A percentile compares a stretch with the other conserved stretches of the same genome.
phyloP scores from a whole-genome alignment of 352 stramenopile species.

The Plasmopara halstedii region DNA sequence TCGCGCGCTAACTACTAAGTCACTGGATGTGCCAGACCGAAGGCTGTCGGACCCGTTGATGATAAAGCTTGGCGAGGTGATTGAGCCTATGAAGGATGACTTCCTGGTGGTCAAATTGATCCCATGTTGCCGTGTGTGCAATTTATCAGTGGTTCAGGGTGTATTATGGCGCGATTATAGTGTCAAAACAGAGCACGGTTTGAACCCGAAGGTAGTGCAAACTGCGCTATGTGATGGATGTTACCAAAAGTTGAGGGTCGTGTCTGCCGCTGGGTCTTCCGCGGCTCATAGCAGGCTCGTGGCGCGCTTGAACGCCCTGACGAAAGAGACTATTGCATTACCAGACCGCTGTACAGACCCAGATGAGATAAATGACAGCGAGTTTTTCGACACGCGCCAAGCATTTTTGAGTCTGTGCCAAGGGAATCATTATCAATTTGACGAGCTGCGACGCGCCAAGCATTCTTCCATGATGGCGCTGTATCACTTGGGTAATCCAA shows the following conservation, averaged over 20 bases:
- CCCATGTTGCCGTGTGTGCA: conserved; percentile 77
- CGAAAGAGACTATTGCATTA: conserved; percentile 45
- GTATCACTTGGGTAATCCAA: conserved; percentile 97
- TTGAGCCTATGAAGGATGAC: conserved; percentile 88
- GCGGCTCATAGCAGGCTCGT: conserved; percentile 37
- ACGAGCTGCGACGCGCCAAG: conserved; percentile 96
- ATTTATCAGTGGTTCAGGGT: conserved; percentile 63
- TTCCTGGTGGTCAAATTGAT: conserved; percentile 84
- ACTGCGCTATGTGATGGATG: conserved; percentile 70
- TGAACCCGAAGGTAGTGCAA: conserved; percentile 63
- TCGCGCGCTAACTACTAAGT: conserved; percentile 35
- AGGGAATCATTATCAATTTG: conserved; percentile 99
- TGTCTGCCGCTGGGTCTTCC: conserved; percentile 19
- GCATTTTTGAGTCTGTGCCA: conserved; percentile 96
- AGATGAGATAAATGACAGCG: conserved; percentile 80
- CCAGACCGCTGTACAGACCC: conserved; percentile 72
- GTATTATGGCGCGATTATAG: conserved; percentile 54
- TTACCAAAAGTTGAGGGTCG: conserved; percentile 62
- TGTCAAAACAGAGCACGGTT: conserved; percentile 50
- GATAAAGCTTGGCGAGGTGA: conserved; percentile 80
- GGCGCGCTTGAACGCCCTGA: conserved; percentile 41
- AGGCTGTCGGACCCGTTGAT: conserved; percentile 74
- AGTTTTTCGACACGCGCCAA: conserved; percentile 95
- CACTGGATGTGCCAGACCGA: conserved; percentile 53
- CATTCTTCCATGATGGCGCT: conserved; percentile 99